These are phyloP conservation scores for Dichomitus squalens DNA, from an alignment of 1,284 basidiomycete genomes.

Conservation along the genomic window DNA sequence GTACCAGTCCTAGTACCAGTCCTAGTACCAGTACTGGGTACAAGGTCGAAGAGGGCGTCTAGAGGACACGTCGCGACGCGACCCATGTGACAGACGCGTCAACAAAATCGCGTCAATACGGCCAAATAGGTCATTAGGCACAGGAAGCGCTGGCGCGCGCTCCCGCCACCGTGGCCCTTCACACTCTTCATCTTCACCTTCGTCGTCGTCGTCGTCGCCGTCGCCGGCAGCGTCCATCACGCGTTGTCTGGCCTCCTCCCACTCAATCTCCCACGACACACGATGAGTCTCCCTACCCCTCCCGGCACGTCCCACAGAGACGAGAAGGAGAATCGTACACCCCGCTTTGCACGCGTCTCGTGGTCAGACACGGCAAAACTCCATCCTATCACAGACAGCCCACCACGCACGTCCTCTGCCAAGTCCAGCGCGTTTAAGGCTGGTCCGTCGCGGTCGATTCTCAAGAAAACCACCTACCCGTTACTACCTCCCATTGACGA, in stretches of 20 bases:
- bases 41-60: too few relatives aligned
- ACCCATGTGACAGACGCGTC: slow-evolving; percentile 22
- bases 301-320: slow-evolving; percentile 58
- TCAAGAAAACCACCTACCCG: slow-evolving; percentile 50
- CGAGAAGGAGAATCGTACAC: slow-evolving; percentile 50
- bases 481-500: slow-evolving; percentile 43
- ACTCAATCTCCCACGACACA: background rate
- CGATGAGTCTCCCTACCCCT: slow-evolving; percentile 56
- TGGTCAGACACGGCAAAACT: slow-evolving; percentile 63
- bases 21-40: too few relatives aligned
- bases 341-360: slow-evolving; percentile 45
- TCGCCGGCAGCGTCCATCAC: slow-evolving; percentile 2
- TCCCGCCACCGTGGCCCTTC: slow-evolving; percentile 4
- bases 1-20: too few relatives aligned
- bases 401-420: slow-evolving; percentile 28
- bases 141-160: slow-evolving; percentile 6
- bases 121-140: slow-evolving; percentile 22
- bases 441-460: slow-evolving; percentile 59
- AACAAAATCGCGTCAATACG: slow-evolving; percentile 27
- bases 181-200: slow-evolving; percentile 5
- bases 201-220: slow-evolving; percentile 14
- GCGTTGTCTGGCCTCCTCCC: background rate
- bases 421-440: slow-evolving; percentile 40
- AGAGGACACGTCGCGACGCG: slow-evolving; percentile 19
- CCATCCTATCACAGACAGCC: slow-evolving; percentile 46